phyloP scores from a whole-genome alignment of 2,329 filamentous ascomycete genomes.

The Purpureocillium lavendulum region DNA sequence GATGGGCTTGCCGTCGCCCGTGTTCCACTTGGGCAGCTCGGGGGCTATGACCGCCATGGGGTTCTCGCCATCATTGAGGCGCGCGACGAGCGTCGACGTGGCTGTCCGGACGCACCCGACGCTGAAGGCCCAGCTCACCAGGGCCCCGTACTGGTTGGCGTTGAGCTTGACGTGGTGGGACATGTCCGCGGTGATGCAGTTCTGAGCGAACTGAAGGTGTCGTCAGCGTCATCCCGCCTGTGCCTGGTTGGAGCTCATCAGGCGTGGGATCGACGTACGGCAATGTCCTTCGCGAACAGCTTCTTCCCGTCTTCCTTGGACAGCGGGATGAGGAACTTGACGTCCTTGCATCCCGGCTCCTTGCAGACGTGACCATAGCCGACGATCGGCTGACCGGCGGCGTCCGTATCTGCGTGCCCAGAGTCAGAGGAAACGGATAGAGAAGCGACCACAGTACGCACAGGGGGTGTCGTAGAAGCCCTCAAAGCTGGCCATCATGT shows the following conservation, averaged over 20 bases:
- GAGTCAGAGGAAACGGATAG: too few species aligned
- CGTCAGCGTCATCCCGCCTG: background rate
- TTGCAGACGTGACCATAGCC: conserved; percentile 42
- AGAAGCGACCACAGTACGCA: conserved; percentile 1
- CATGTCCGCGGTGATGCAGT: conserved; percentile 28
- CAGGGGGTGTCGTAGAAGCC: too few species aligned
- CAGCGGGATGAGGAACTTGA: conserved; percentile 36
- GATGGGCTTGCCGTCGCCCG: conserved; percentile 25
- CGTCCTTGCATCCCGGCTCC: conserved; percentile 31
- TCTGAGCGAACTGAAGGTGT: background rate
- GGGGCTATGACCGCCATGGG: conserved; percentile 26
- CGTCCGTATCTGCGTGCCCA: conserved; percentile 13
- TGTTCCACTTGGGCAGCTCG: conserved; percentile 35
- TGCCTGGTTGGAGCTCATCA: too few species aligned
- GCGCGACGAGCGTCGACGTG: conserved; percentile 26
- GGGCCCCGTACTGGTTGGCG: conserved; percentile 42
- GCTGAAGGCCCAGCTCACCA: conserved; percentile 45
- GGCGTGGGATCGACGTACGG: too few species aligned
- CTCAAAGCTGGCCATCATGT: too few species aligned
- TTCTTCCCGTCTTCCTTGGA: conserved; percentile 28
- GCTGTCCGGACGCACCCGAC: conserved; percentile 32
- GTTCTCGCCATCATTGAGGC: conserved; percentile 30
- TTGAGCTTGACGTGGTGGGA: conserved; percentile 18
- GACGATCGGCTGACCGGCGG: conserved; percentile 37
- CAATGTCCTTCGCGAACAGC: conserved; percentile 30